Base-by-base conservation (phyloP, 2,329 filamentous ascomycete genomes). In the Pseudogymnoascus sp. region DNA sequence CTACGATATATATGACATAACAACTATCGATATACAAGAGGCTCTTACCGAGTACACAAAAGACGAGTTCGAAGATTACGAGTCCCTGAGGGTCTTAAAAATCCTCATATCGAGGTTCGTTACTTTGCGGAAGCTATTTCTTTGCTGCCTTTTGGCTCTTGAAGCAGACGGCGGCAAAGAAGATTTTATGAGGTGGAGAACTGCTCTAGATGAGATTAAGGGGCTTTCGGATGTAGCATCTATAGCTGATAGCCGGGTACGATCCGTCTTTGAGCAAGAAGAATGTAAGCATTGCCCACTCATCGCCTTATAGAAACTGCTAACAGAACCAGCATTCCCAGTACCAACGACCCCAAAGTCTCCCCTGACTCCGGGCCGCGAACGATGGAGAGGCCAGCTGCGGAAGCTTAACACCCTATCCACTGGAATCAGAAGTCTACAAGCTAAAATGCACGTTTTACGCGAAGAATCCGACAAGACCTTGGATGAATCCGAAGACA, bases 371-470 rank as follows among this genome's bases (percentile, higher is more conserved):
- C 90, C 92, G 1, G 84, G 84, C n/a, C 88, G 88, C 62, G 92
- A 97, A 71, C 86, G 91, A 65, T 88, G 93, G 80, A 89, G 93
- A 63, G 88, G 89, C 62, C 93, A 96, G 73, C 84, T 97, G 64
- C 88, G 91, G 65, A 93, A 96, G 73, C 84, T 99, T 44, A 91
- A 90, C 71, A 90, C 89, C 0, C 81, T 99, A 36, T 96, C 92
- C 0, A 90, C 92, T 63, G 93, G 92, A 14, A 96, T 97, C 66
- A 88, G 93, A 28, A 90, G 91, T 10, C 81, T 99, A 59, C 93
- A 97, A 75, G 95, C 95, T 37, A 99, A 97, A 75, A 86, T 99
- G 78, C 92, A 96, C 65, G 81, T 99, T 6, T 78, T 97, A 62
- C 87, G 91, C 60, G 95, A 99, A 74, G 92, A 97, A 74, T 96